Percentiles rank a stretch among this genome's conserved stretches.
Evolutionary conservation across 2,329 filamentous ascomycete species (phyloP).

Genomic region (Neofusicoccum laricinum): DNA sequence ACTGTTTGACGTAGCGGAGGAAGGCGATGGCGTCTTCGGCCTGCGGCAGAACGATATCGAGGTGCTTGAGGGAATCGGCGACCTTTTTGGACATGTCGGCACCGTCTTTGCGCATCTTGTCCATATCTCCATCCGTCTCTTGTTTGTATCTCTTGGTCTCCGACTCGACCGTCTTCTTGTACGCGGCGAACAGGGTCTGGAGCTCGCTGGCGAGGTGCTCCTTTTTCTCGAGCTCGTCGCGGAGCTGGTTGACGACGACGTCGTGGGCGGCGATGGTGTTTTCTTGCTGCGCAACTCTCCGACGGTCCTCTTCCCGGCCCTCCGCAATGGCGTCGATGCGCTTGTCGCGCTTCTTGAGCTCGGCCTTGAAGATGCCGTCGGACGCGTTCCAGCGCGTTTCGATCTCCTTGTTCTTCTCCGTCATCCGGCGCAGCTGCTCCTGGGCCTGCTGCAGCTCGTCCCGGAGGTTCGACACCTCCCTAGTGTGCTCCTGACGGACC

Average conservation of each 20-base stretch:
- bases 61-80: background rate
- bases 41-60: conserved; percentile 9
- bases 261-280: conserved; percentile 9
- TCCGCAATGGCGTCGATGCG: background rate
- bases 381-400: conserved; percentile 12
- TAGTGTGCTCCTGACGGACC: background rate
- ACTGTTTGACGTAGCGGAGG: conserved; percentile 14
- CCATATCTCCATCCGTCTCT: conserved; percentile 4
- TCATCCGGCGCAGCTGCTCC: conserved; percentile 2
- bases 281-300: background rate
- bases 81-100: background rate
- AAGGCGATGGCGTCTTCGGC: conserved; percentile 14
- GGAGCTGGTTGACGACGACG: conserved; percentile 11
- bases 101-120: background rate
- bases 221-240: conserved; percentile 11
- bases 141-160: conserved; percentile 3
- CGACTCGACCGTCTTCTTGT: background rate
- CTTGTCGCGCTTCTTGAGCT: conserved; percentile 9
- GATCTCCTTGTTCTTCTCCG: conserved; percentile 13
- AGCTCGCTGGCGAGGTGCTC: background rate
- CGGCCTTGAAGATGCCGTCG: conserved; percentile 3
- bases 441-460: conserved; percentile 11
- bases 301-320: background rate
- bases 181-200: background rate
- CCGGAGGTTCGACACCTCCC: conserved; percentile 3